These are phyloP conservation scores for Bullera alba DNA, from an alignment of 768 basidiomycete species.

Conservation along the genomic window DNA sequence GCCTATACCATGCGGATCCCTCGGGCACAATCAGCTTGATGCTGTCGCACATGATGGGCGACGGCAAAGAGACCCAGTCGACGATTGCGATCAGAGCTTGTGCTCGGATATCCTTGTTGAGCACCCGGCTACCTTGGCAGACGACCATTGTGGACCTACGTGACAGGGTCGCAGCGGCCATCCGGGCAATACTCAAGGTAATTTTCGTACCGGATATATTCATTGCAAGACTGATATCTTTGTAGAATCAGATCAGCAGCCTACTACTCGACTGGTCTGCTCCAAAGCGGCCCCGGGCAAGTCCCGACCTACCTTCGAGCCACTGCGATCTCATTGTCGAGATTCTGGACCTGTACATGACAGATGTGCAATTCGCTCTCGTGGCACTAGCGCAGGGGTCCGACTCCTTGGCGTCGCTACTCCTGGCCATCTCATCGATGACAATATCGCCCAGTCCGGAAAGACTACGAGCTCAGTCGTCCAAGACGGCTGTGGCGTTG, in stretches of 20 bases:
- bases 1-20: constrained; percentile 64
- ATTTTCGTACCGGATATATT: constrained; percentile 1
- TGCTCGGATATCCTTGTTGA: constrained; percentile 63
- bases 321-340: constrained; percentile 15
- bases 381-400: not conserved
- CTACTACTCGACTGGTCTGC: not conserved
- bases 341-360: constrained; percentile 15
- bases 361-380: constrained; percentile 20
- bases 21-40: constrained; percentile 57
- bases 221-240: not conserved
- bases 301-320: constrained; percentile 7
- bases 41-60: constrained; percentile 61
- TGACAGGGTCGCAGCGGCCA: not conserved
- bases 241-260: not conserved
- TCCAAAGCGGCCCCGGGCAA: constrained; percentile 1
- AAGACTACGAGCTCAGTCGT: constrained; percentile 10
- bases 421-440: constrained; percentile 15
- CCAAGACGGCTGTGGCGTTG: constrained; percentile 3
- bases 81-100: constrained; percentile 68
- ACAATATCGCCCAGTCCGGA: constrained; percentile 17
- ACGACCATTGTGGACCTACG: constrained; percentile 6
- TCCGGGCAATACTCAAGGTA: constrained; percentile 26
- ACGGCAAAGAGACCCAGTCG: constrained; percentile 74
- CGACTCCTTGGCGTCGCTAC: constrained; percentile 5
- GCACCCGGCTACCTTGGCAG: constrained; percentile 41